Percentiles rank a stretch among this genome's conserved stretches.
These are phyloP conservation scores for Lasiosphaeria miniovina DNA, from an alignment of 495 filamentous ascomycete genomes.

Conservation along the genomic window DNA sequence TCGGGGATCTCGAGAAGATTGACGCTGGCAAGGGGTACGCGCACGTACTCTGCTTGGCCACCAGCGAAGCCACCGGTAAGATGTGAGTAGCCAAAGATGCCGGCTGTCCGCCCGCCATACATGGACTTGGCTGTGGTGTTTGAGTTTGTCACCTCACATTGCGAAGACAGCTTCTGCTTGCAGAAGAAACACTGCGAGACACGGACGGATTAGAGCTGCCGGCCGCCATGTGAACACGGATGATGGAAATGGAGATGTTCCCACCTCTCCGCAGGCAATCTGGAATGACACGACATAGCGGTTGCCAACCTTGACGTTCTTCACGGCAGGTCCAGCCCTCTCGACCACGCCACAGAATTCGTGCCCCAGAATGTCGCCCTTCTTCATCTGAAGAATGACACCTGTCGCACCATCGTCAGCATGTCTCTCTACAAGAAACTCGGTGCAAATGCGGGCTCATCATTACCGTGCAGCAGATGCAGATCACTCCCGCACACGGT, in stretches of 20 bases:
- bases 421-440: background rate
- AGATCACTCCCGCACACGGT: slow-evolving; percentile 88
- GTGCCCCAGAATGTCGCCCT: slow-evolving; percentile 87
- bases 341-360: slow-evolving; percentile 86
- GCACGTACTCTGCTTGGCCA: slow-evolving; percentile 83
- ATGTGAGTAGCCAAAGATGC: slow-evolving; percentile 70
- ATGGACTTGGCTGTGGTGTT: slow-evolving; percentile 66
- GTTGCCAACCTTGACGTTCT: slow-evolving; percentile 60
- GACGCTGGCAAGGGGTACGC: slow-evolving; percentile 78
- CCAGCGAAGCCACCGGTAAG: slow-evolving; percentile 88
- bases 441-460: background rate
- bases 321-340: slow-evolving; percentile 57
- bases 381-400: slow-evolving; percentile 65
- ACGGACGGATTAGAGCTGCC: slow-evolving; percentile 29
- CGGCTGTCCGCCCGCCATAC: slow-evolving; percentile 71
- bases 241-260: slow-evolving; percentile 1
- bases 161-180: slow-evolving; percentile 67
- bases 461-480: slow-evolving; percentile 68
- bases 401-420: slow-evolving; percentile 29
- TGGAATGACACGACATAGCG: slow-evolving; percentile 85
- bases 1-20: slow-evolving; percentile 80
- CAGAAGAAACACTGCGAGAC: slow-evolving; percentile 65
- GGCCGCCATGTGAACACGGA: background rate
- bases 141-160: slow-evolving; percentile 76
- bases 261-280: slow-evolving; percentile 65